These are phyloP conservation scores for Quercus bicolor DNA, from an alignment of 306 rosid genomes.

Conservation along the genomic window DNA sequence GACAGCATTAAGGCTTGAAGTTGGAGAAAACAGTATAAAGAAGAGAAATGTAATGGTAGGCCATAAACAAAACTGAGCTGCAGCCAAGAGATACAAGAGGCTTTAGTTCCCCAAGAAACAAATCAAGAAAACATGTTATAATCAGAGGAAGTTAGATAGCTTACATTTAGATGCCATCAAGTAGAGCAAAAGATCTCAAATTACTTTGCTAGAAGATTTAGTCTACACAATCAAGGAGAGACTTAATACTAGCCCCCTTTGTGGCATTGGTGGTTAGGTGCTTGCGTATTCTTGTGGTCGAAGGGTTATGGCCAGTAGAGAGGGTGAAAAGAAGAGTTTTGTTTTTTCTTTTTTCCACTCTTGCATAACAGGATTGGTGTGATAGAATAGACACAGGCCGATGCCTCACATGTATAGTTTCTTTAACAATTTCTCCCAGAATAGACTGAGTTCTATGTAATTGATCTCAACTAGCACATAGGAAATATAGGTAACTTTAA, in stretches of 20 bases:
- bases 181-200: neutral
- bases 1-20: constrained; percentile 18
- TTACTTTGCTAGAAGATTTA: neutral
- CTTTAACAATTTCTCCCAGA: neutral
- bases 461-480: neutral
- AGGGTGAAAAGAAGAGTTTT: too few relatives aligned
- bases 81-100: constrained; percentile 16
- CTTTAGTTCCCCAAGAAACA: neutral
- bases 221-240: neutral
- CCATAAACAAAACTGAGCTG: constrained; percentile 33
- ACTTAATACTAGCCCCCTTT: neutral
- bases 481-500: neutral
- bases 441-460: neutral
- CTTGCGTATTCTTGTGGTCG: neutral
- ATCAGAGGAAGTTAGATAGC: too few relatives aligned
- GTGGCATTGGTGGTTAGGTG: neutral
- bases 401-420: neutral
- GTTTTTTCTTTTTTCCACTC: too few relatives aligned
- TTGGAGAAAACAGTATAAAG: constrained; percentile 23
- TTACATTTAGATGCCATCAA: neutral
- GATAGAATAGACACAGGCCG: too few relatives aligned
- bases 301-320: neutral
- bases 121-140: neutral
- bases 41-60: constrained; percentile 25
- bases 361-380: too few relatives aligned